A percentile compares a stretch with the other conserved stretches of the same genome.
Evolutionary conservation across 768 basidiomycete genomes (phyloP).

Genomic region (Leccinum barrowsii): DNA sequence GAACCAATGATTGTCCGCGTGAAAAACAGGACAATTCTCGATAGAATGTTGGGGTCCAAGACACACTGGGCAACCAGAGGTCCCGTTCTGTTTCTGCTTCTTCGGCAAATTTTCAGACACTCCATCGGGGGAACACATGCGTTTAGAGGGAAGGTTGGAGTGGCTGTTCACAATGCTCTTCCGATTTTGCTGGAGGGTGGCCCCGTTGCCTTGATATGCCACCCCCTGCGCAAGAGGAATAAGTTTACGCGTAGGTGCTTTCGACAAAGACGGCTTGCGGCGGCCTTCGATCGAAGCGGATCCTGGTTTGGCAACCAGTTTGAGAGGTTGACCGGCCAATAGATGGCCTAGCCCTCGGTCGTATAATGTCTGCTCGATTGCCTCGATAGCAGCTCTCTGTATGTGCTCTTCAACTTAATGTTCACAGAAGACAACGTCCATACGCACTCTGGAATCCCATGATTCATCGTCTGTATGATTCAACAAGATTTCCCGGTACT

Average conservation of each 20-base stretch:
- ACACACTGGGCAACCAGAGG: slow-evolving; percentile 47
- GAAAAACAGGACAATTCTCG: slow-evolving; percentile 54
- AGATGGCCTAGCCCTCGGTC: slow-evolving; percentile 53
- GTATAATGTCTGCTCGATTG: slow-evolving; percentile 64
- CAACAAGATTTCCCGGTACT: slow-evolving; percentile 67
- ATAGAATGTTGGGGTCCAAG: slow-evolving; percentile 41
- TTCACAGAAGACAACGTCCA: slow-evolving; percentile 6
- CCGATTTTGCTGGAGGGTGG: neutral
- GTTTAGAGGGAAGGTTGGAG: slow-evolving; percentile 30
- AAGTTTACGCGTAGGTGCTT: neutral
- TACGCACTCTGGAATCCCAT: slow-evolving; percentile 56
- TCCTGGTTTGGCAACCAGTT: slow-evolving; percentile 41
- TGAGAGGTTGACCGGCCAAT: slow-evolving; percentile 62
- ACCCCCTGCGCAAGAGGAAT: neutral
- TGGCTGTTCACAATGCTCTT: neutral
- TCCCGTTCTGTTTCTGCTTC: slow-evolving; percentile 33
- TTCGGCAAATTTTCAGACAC: slow-evolving; percentile 31
- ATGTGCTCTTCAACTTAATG: slow-evolving; percentile 6
- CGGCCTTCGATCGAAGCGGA: slow-evolving; percentile 1
- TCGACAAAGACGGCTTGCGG: neutral
- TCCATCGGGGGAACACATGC: slow-evolving; percentile 31
- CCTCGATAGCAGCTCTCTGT: slow-evolving; percentile 61
- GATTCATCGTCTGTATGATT: slow-evolving; percentile 64
- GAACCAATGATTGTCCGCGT: slow-evolving; percentile 53
- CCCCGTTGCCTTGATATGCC: neutral